A percentile compares a stretch with the other conserved stretches of the same genome.
Evolutionary conservation across 1,139 yeast genomes (phyloP).

Genomic region (Candida tunisiensis): DNA sequence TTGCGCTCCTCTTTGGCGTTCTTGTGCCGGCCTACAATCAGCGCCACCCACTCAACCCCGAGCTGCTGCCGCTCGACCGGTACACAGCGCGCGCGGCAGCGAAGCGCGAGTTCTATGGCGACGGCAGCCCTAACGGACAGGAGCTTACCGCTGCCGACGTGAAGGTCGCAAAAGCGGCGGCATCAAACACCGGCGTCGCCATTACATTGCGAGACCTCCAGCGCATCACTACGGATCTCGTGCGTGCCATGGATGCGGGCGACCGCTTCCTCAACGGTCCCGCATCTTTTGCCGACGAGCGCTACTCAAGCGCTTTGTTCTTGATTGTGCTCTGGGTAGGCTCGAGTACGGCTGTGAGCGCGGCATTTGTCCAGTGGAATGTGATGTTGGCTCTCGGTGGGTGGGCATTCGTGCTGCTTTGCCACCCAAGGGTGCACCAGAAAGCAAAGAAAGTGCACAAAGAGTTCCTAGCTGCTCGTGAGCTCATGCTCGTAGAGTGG

Average conservation of each 20-base stretch:
- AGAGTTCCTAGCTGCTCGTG: slow-evolving; percentile 8
- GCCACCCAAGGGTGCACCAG: slow-evolving; percentile 19
- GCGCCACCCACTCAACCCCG: slow-evolving; percentile 32
- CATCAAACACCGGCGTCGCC: slow-evolving; percentile 16
- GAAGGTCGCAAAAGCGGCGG: slow-evolving; percentile 3
- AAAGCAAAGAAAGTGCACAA: slow-evolving; percentile 10
- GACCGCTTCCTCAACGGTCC: slow-evolving; percentile 45
- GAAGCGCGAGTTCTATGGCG: slow-evolving; percentile 2
- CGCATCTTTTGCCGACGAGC: slow-evolving; percentile 61
- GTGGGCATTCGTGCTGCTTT: slow-evolving; percentile 9
- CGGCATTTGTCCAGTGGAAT: slow-evolving; percentile 56
- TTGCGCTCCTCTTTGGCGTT: slow-evolving; percentile 37
- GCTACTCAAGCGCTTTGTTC: slow-evolving; percentile 38
- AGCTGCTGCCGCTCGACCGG: slow-evolving; percentile 3
- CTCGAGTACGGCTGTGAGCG: slow-evolving; percentile 30
- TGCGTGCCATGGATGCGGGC: slow-evolving; percentile 32
- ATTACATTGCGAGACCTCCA: slow-evolving; percentile 47
- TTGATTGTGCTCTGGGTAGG: slow-evolving; percentile 29
- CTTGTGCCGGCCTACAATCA: slow-evolving; percentile 56
- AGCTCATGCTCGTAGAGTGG: slow-evolving; percentile 7
- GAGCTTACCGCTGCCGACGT: slow-evolving; percentile 3
- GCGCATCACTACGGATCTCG: slow-evolving; percentile 39
- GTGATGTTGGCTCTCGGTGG: slow-evolving; percentile 30
- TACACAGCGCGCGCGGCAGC: too few species aligned
- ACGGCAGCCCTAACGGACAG: slow-evolving; percentile 4